These are phyloP conservation scores for Acanthamoeba triangularis DNA, from an alignment of 208 protist genomes.

Conservation along the genomic window DNA sequence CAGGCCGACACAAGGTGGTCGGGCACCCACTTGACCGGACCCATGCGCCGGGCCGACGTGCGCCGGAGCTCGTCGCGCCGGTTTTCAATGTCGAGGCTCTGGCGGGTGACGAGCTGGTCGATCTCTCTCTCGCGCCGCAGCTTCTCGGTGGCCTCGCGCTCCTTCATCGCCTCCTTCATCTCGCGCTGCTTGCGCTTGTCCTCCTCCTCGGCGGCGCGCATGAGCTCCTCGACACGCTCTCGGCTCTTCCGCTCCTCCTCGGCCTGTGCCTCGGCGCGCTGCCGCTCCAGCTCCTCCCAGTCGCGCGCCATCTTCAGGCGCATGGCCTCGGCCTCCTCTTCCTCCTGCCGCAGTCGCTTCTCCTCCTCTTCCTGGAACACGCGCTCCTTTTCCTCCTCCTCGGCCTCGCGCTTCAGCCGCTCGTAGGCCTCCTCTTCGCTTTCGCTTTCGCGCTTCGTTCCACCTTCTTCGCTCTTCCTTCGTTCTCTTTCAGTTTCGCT, in stretches of 20 bases:
- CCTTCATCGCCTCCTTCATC: neutral
- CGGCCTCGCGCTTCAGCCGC: slow-evolving; percentile 5
- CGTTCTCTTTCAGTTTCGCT: neutral
- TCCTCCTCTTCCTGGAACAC: neutral
- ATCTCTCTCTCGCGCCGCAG: neutral
- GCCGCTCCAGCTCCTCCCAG: neutral
- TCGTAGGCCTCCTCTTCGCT: slow-evolving; percentile 10
- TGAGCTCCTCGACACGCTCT: neutral
- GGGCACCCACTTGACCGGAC: slow-evolving; percentile 7
- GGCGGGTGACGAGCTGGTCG: slow-evolving; percentile 3
- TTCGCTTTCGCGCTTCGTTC: neutral
- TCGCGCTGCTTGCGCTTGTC: neutral
- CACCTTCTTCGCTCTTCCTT: neutral
- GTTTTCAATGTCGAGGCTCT: neutral
- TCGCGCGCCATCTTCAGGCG: neutral
- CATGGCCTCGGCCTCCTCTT: neutral
- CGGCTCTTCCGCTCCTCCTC: neutral
- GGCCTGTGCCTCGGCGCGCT: neutral
- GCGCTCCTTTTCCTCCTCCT: neutral
- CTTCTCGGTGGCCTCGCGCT: neutral
- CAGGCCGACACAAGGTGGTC: slow-evolving; percentile 24
- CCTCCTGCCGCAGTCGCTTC: neutral
- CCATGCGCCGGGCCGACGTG: neutral
- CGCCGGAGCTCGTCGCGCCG: neutral
- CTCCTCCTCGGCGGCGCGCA: neutral